Evolutionary conservation across 768 basidiomycete species (phyloP), one percentile per base, ranked within the genome.

Genomic region (Termitomyces sp.): DNA sequence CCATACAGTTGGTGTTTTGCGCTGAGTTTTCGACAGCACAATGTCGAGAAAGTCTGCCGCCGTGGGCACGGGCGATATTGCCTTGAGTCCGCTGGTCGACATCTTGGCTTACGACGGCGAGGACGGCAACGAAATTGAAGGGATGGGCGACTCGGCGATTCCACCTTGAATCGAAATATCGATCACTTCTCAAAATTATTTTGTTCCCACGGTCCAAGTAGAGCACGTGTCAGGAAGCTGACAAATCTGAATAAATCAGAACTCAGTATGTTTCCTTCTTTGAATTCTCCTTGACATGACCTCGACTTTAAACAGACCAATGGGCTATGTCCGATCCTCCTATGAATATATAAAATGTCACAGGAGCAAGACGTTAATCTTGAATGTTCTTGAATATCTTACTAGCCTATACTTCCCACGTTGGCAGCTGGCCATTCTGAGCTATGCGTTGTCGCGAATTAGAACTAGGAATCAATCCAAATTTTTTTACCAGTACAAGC

Each of bases 1-100:
- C 14, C 80, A 60, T 64, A 92, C 93, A 30, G 96, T 98, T 10
- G 96, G 96, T 26, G 96, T 98, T 80, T 98, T 98, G 68, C 96
- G 80, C 77, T 97, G 95, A 1, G 96, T 98, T 73, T 86, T 94
- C 66, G 90, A 92, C 67, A 96, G 70, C 38, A 96, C 92, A 59
- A 96, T 95, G 73, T 96, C 93, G 74, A 96, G 72, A 68, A 98
- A 98, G 74, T 98, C 96, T 16, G 85, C 77, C 63, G 96, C 94
- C 44, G 92, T 97, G 48, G 97, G 97, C 53, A 99, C 96, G n/a
- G 97, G 97, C 52, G 97, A 91, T 70, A 99, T 99, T 48, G 90
- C 88, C 77, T 98, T 98, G 66, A 98, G 81, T 57, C 93, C 92
- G 71, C 90, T 92, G 53, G 92, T 90, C 70, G 91, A 91, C 81